Percentiles rank a stretch among this genome's conserved stretches.
Conservation (phyloP, 2,329 filamentous ascomycete species). For the Cladosporium oxysporum region DNA sequence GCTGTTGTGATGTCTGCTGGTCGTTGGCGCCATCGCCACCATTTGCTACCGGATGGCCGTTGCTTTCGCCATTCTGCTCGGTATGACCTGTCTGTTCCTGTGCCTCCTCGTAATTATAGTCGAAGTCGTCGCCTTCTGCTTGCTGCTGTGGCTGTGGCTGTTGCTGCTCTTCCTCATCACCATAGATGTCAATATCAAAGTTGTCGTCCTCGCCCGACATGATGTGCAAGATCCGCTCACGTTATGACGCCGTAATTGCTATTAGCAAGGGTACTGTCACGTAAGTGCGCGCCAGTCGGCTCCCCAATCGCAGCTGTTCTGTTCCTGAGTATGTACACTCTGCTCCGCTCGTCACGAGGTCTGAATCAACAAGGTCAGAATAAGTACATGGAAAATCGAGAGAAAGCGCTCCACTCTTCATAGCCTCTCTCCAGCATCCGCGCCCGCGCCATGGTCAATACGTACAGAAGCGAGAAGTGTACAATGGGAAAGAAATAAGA, state of each 20-base stretch:
- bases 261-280: background rate
- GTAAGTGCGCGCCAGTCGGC: background rate
- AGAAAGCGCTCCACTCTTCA: background rate
- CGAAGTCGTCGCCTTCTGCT: constrained; percentile 29
- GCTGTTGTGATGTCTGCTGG: constrained; percentile 27
- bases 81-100: constrained; percentile 1
- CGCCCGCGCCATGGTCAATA: constrained; percentile 26
- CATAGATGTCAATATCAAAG: constrained; percentile 72
- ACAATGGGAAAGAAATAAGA: constrained; percentile 3
- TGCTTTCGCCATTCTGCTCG: constrained; percentile 44
- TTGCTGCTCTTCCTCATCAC: constrained; percentile 50
- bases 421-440: background rate
- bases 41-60: constrained; percentile 39
- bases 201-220: constrained; percentile 63
- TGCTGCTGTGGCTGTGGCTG: constrained; percentile 21
- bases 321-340: constrained; percentile 28
- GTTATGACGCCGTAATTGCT: constrained; percentile 8
- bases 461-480: constrained; percentile 26
- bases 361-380: constrained; percentile 20
- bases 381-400: constrained; percentile 11
- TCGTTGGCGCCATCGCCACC: constrained; percentile 34
- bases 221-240: constrained; percentile 22
- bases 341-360: constrained; percentile 16
- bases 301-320: constrained; percentile 7
- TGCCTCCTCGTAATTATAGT: constrained; percentile 29